These are phyloP conservation scores for Aspergillus chevalieri DNA, from an alignment of 2,329 filamentous ascomycete genomes.

Conservation along the genomic window DNA sequence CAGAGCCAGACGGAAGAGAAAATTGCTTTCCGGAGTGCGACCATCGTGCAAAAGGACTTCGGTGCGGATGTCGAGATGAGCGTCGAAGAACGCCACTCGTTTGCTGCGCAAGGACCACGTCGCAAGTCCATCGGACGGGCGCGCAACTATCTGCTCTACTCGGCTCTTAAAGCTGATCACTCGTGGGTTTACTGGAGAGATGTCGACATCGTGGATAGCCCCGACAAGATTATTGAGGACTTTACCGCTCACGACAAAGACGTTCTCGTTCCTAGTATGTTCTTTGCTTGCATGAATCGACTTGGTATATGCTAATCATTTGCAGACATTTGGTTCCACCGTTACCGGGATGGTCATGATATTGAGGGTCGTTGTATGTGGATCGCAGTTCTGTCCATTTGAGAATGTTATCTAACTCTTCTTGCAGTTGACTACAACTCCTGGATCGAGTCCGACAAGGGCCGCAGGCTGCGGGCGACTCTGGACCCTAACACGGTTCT, in stretches of 20 bases:
- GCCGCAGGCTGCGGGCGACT: constrained; percentile 62
- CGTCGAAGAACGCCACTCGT: constrained; percentile 77
- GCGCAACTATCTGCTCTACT: constrained; percentile 81
- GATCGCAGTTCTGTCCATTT: background rate
- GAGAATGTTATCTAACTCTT: constrained; percentile 16
- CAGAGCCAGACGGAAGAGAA: constrained; percentile 70
- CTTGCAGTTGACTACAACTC: constrained; percentile 90
- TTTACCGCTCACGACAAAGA: constrained; percentile 92
- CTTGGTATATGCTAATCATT: constrained; percentile 11
- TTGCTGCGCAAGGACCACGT: constrained; percentile 79
- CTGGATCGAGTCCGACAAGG: constrained; percentile 90
- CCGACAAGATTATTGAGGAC: constrained; percentile 81
- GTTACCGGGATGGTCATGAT: constrained; percentile 71
- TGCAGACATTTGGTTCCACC: constrained; percentile 92
- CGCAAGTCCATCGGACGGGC: constrained; percentile 86
- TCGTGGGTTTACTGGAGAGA: constrained; percentile 99
- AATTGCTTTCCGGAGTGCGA: constrained; percentile 76
- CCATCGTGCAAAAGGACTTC: constrained; percentile 89
- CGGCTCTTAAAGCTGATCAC: constrained; percentile 84
- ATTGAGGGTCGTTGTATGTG: constrained; percentile 88
- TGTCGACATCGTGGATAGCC: constrained; percentile 90
- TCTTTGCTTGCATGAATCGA: background rate
- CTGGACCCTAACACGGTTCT: constrained; percentile 77
- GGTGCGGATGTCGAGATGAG: constrained; percentile 66
- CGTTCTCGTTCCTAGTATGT: constrained; percentile 87